Conservation (phyloP, 2,329 filamentous ascomycete species). For the Fusarium globosum region DNA sequence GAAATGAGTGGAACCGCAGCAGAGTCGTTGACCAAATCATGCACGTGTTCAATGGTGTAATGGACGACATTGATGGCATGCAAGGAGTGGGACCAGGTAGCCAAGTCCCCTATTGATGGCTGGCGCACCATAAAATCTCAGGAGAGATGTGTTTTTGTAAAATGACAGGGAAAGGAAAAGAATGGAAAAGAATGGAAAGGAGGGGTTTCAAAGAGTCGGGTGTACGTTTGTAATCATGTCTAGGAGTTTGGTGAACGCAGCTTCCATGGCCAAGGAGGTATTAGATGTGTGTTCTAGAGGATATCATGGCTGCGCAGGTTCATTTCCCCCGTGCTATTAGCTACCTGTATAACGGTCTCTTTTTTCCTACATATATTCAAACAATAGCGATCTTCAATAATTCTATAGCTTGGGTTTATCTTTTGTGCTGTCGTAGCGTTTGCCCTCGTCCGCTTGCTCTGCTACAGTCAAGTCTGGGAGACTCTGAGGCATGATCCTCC, state of each 20-base stretch:
- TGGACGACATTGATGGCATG: conserved; percentile 72
- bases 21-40: conserved; percentile 73
- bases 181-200: conserved; percentile 8
- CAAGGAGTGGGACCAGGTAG: conserved; percentile 59
- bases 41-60: conserved; percentile 79
- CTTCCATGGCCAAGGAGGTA: conserved; percentile 25
- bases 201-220: conserved; percentile 32
- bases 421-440: conserved; percentile 72
- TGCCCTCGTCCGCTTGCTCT: conserved; percentile 85
- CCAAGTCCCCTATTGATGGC: conserved; percentile 48
- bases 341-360: conserved; percentile 31
- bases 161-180: conserved; percentile 12
- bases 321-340: conserved; percentile 18
- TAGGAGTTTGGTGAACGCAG: conserved; percentile 38
- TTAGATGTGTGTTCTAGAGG: conserved; percentile 42
- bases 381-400: conserved; percentile 4
- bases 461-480: conserved; percentile 77
- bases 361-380: conserved; percentile 25
- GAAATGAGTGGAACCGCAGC: conserved; percentile 85
- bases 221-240: conserved; percentile 34
- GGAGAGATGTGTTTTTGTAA: conserved; percentile 6
- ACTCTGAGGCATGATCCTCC: conserved; percentile 80
- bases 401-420: conserved; percentile 53
- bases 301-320: conserved; percentile 34
- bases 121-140: background rate